These are phyloP conservation scores for Leishmania guyanensis DNA, from an alignment of 208 protist genomes.

Conservation along the genomic window DNA sequence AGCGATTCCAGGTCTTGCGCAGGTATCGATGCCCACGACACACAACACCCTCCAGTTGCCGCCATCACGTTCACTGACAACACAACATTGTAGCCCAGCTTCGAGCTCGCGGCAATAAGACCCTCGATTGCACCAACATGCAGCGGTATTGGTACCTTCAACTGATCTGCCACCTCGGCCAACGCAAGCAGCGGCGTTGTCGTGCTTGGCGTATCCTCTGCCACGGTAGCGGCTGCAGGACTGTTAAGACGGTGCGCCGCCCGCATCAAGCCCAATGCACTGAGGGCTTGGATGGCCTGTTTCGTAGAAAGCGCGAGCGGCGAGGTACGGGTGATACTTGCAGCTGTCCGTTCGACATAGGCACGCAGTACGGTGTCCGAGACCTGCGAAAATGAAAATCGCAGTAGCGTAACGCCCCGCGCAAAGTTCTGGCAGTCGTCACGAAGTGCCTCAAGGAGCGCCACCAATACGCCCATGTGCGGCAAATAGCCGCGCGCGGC, in stretches of 20 bases:
- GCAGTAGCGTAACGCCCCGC: conserved; percentile 34
- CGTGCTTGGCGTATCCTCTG: not conserved
- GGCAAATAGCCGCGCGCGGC: conserved; percentile 40
- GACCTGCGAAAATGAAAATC: conserved; percentile 30
- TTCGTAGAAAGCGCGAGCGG: not conserved
- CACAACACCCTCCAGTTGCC: not conserved
- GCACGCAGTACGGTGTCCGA: conserved; percentile 54
- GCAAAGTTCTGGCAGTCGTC: conserved; percentile 14
- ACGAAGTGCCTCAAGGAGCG: conserved; percentile 46
- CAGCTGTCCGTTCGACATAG: conserved; percentile 54
- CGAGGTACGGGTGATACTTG: not conserved
- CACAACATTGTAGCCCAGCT: conserved; percentile 14
- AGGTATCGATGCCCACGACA: not conserved
- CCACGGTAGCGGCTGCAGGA: not conserved
- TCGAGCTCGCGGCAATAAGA: conserved; percentile 24
- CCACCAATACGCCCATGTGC: conserved; percentile 54
- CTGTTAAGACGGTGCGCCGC: not conserved
- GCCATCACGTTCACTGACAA: conserved; percentile 3
- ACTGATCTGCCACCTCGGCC: not conserved
- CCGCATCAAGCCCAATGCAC: conserved; percentile 6
- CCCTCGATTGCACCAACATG: conserved; percentile 24
- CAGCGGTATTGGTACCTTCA: conserved; percentile 9
- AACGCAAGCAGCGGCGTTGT: not conserved
- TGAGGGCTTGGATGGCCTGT: conserved; percentile 35
- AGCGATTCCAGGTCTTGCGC: not conserved